Evolutionary conservation across 129 eudicot species (phyloP), one percentile per base, ranked within the genome.

Genomic region (Flaveria trinervia): DNA sequence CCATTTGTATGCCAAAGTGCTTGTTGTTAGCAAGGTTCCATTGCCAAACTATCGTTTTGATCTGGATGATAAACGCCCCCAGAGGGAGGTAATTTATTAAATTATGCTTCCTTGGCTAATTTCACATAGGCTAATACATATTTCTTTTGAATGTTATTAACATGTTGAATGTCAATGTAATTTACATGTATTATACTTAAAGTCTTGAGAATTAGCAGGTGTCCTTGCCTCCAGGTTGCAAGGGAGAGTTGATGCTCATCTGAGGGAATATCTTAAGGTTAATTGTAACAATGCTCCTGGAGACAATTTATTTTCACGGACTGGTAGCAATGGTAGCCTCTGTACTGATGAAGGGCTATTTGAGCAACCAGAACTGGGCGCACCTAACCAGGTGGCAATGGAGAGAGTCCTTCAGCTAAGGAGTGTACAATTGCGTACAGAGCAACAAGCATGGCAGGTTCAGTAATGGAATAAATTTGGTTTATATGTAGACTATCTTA

Each of bases 41-140:
- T 81, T 95, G 83, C 99, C 99, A 33, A 92, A 95, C 85, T 95
- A 95, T 75, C 87, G 99, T 25, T 88, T 86, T 84, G 99, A 95
- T 82, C 86, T 95, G 73, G 99, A 95, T 70, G 99, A 95, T 78
- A 95, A 85, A 85, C 97, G 99, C 41, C 99, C 99, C 1, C 97
- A 84, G 76, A 88, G 99, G 75, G 99, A 95, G 97, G 98, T 91
- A 85, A 23, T 48, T 73, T 49, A n/a, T 79, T 11, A 10, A 65
- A 44, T 73, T 45, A 41, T 23, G 54, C 66, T 71, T 56, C 50
- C 45, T 68, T 54, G 28, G 43, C 68, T 55, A 25, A 22, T 54
- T 15, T 68, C 60, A 25, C 22, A 30, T 62, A 39, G 17, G 66
- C 52, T 12, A 4, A 72, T 54, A 36, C 51, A 33, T n/a, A 8